A percentile compares a stretch with the other conserved stretches of the same genome.
Conservation (phyloP, 1,284 basidiomycete species). For the Heliocybe sulcata region DNA sequence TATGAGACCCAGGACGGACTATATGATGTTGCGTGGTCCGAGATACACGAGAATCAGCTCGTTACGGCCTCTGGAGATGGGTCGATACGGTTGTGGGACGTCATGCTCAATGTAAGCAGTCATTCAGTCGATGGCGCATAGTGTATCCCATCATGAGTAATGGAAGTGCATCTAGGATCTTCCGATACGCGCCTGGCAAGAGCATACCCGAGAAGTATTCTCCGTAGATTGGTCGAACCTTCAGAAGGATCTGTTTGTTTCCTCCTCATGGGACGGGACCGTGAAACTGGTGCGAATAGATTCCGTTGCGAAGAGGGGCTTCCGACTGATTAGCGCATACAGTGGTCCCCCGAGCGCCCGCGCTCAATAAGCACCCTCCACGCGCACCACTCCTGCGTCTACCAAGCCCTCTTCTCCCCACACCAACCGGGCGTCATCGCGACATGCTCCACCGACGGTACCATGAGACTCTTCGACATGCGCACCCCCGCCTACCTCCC, state of each 20-base stretch:
- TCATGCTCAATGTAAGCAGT: conserved; percentile 71
- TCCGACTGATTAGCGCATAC: neutral
- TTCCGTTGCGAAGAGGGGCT: neutral
- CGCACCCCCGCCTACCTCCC: conserved; percentile 43
- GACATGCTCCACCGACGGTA: conserved; percentile 83
- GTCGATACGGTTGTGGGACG: conserved; percentile 88
- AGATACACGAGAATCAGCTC: conserved; percentile 92
- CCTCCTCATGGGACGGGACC: conserved; percentile 88
- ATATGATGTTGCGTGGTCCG: conserved; percentile 91
- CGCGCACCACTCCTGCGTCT: conserved; percentile 81
- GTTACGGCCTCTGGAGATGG: conserved; percentile 89
- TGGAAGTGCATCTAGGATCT: conserved; percentile 55
- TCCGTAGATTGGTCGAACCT: conserved; percentile 98
- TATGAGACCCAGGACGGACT: conserved; percentile 94
- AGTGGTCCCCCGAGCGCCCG: conserved; percentile 86
- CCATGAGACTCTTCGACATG: conserved; percentile 76
- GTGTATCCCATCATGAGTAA: conserved; percentile 13
- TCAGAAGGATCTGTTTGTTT: conserved; percentile 85
- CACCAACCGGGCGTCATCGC: conserved; percentile 80
- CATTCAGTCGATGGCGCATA: no score
- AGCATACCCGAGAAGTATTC: conserved; percentile 90
- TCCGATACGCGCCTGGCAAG: conserved; percentile 89
- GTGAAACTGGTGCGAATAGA: conserved; percentile 71
- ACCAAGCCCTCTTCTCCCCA: conserved; percentile 87
- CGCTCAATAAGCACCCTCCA: conserved; percentile 76